A percentile compares a stretch with the other conserved stretches of the same genome.
Evolutionary conservation across 352 stramenopile genomes (phyloP).

Genomic region (Pythium folliculosum): DNA sequence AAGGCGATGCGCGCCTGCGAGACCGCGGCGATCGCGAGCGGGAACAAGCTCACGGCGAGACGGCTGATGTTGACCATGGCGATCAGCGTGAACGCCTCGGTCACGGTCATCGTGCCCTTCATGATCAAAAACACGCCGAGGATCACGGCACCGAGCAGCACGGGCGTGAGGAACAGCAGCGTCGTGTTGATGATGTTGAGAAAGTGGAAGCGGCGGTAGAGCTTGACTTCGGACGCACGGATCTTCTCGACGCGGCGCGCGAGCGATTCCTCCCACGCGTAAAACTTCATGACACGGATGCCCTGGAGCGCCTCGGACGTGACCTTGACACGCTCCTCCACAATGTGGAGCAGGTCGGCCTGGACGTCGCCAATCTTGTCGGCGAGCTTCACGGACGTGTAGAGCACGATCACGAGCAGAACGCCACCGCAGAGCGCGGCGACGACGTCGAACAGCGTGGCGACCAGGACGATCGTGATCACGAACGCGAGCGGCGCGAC

Average conservation of each 20-base stretch:
- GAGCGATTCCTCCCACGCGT: conserved; percentile 74
- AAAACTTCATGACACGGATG: conserved; percentile 91
- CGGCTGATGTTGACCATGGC: conserved; percentile 63
- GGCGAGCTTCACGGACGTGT: conserved; percentile 23
- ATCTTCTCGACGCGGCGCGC: conserved; percentile 45
- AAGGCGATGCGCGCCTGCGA: conserved; percentile 32
- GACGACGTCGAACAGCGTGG: conserved; percentile 29
- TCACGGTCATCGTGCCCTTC: conserved; percentile 41
- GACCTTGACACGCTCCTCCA: conserved; percentile 87
- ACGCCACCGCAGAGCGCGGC: conserved; percentile 24
- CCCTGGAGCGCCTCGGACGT: conserved; percentile 92
- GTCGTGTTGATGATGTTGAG: conserved; percentile 63
- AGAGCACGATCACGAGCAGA: conserved; percentile 28
- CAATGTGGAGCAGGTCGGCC: conserved; percentile 28
- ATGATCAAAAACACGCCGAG: conserved; percentile 46
- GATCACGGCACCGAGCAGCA: conserved; percentile 43
- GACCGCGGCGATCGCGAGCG: conserved; percentile 29
- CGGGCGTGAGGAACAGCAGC: conserved; percentile 53
- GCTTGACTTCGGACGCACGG: conserved; percentile 40
- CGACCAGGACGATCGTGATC: conserved; percentile 37
- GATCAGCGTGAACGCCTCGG: conserved; percentile 58
- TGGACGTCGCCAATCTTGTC: conserved; percentile 29
- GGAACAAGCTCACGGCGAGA: conserved; percentile 37
- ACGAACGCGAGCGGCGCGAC: conserved; percentile 35
- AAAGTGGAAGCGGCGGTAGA: conserved; percentile 57